Conservation (phyloP, 495 filamentous ascomycete species). For the Oidiodendron maius region DNA sequence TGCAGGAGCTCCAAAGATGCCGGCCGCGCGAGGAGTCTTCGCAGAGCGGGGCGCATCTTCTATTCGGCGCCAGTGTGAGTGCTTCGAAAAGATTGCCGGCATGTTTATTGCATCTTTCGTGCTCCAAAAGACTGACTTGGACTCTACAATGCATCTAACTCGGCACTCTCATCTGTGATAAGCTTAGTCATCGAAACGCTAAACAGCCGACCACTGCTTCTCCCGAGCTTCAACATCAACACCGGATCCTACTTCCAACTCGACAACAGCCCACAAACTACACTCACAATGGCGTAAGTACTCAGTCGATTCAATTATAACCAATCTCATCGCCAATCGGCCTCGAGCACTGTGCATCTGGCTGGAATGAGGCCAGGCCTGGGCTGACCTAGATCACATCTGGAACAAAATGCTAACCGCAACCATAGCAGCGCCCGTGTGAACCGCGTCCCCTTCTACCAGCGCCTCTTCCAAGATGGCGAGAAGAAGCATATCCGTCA, state of each 20-base stretch:
- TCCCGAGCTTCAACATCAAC: constrained; percentile 12
- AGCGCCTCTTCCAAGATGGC: constrained; percentile 75
- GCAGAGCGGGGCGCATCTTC: constrained; percentile 47
- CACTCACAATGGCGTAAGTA: constrained; percentile 24
- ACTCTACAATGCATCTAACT: not conserved
- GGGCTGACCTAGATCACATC: too few relatives aligned
- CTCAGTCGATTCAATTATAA: constrained; percentile 1
- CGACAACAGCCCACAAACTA: constrained; percentile 6
- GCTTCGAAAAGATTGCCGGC: not conserved
- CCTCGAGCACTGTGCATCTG: not conserved
- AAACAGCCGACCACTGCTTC: too few relatives aligned
- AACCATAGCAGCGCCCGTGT: constrained; percentile 66
- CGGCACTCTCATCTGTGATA: constrained; percentile 6
- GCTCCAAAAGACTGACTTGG: not conserved
- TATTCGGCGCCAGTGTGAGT: constrained; percentile 10
- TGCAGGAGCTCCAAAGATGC: constrained; percentile 43
- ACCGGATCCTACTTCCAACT: constrained; percentile 12
- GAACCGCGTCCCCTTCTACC: constrained; percentile 82
- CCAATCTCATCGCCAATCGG: not conserved
- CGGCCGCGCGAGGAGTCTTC: constrained; percentile 48
- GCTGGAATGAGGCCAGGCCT: not conserved
- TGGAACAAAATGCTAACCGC: not conserved
- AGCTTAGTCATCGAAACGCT: constrained; percentile 13
- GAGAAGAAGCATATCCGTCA: constrained; percentile 64
- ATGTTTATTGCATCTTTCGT: constrained; percentile 19